Conservation (phyloP, 192 early-diverging fungal species). For the Allomyces macrogynus region DNA sequence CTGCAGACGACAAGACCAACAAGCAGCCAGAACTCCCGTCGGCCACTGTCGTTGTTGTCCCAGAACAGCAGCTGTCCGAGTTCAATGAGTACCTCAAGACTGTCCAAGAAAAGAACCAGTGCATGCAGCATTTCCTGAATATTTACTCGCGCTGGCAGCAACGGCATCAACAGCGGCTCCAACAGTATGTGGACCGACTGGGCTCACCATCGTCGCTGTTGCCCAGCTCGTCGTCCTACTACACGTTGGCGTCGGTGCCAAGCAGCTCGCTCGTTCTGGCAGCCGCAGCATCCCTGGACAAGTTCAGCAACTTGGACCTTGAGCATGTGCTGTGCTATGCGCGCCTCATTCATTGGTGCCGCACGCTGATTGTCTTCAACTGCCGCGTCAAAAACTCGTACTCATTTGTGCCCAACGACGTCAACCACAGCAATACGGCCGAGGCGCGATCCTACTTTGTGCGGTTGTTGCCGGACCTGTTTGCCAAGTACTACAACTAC, state of each 20-base stretch:
- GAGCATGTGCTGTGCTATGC: background rate
- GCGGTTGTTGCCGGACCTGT: background rate
- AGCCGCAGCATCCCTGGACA: background rate
- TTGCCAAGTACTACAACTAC: background rate
- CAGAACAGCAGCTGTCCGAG: too few relatives aligned
- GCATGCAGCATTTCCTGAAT: background rate
- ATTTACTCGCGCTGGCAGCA: background rate
- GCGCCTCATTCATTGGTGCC: background rate
- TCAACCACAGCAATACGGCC: background rate
- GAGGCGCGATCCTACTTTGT: background rate
- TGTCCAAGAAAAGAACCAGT: background rate
- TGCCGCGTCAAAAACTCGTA: background rate
- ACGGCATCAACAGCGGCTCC: background rate
- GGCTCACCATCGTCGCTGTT: background rate
- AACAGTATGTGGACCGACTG: background rate
- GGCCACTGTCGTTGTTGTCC: too few relatives aligned
- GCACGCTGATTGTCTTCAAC: background rate
- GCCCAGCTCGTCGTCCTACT: too few relatives aligned
- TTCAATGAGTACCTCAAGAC: too few relatives aligned
- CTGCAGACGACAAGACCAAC: too few relatives aligned
- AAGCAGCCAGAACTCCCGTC: too few relatives aligned
- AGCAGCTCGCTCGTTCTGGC: background rate
- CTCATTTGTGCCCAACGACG: background rate
- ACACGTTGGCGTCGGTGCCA: too few relatives aligned
- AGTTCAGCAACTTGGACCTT: background rate